Evolutionary conservation across 192 early-diverging fungal genomes (phyloP), one percentile per base, ranked within the genome.

Genomic region (Glomus cerebriforme): DNA sequence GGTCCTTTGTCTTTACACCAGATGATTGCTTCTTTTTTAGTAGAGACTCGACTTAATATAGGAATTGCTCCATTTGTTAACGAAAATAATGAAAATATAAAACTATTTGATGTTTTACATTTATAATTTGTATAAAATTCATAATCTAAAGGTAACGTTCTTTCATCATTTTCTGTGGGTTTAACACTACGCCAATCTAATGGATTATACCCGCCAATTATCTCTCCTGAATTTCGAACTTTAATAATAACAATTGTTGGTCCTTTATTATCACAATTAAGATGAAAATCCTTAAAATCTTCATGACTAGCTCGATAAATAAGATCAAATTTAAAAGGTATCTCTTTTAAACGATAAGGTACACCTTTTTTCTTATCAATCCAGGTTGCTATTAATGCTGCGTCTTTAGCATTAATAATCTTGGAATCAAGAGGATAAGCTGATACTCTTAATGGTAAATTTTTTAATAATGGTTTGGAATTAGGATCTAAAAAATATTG

Each of bases 21-120:
- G 9, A 15, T 3, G n/a, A 71, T 71, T n/a, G 69, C 69, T 47
- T 71, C 22, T 27, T 71, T 47, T 47, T 27, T 17, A 71, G n/a
- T 27, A 22, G 35, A 10, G n/a, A 45, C 39, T 4, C n/a, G 7
- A 37, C 68, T 37, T 26, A 45, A 37, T 70, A 27, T 27, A 5
- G 34, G 69, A 47, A 71, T 71, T 13, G 10, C 37, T 47, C 45
- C 39, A 26, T 45, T 47, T 19, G n/a, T 45, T 47, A 17, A 37
- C 13, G 32, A 39, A 22, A 34, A 39, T 39, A 69, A 5, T 71
- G 69, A 71, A 71, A 71, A 71, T 71, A 71, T 71, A 47, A 71
- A 71, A 47, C 69, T 71, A 27, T 71, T 47, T 71, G 69, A 47
- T 13, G 68, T 45, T 26, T 8, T 27, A 19, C 35, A 43, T 5